These are phyloP conservation scores for Trichoderma sp. DNA, from an alignment of 2,329 filamentous ascomycete species.

Conservation along the genomic window DNA sequence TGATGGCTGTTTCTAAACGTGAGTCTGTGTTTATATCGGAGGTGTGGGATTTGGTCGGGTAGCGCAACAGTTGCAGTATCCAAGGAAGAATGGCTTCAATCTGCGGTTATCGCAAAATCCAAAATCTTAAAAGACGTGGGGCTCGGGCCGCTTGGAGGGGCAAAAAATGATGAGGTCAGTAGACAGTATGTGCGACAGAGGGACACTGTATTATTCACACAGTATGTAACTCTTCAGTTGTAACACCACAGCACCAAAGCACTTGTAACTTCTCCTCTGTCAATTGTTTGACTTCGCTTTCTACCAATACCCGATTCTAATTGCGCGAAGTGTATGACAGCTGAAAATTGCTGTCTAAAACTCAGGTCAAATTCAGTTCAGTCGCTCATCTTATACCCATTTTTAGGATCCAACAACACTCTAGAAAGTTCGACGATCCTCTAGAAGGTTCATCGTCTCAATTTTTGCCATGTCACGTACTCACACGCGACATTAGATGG, in stretches of 20 bases:
- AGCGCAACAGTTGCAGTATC: background rate
- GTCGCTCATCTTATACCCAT: background rate
- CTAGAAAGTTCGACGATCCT: background rate
- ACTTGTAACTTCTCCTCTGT: background rate
- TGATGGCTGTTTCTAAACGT: conserved; percentile 15
- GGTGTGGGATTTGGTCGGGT: background rate
- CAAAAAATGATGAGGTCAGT: conserved; percentile 15
- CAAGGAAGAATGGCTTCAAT: background rate
- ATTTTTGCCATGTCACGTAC: background rate
- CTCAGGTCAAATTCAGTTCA: background rate
- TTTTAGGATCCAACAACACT: background rate
- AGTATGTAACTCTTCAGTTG: background rate
- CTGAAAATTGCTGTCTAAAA: rapidly evolving
- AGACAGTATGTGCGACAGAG: conserved; percentile 1
- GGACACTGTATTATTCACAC: background rate
- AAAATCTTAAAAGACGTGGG: conserved; percentile 19
- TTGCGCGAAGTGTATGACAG: background rate
- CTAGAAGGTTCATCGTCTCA: background rate
- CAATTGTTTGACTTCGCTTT: background rate
- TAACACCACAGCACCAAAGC: background rate
- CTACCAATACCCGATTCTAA: background rate
- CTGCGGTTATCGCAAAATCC: conserved; percentile 17
- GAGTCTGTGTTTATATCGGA: background rate
- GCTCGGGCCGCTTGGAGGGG: conserved; percentile 17
- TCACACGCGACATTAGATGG: background rate